Conservation (phyloP, 78 protist species). For the Speleostelium caveatum region DNA sequence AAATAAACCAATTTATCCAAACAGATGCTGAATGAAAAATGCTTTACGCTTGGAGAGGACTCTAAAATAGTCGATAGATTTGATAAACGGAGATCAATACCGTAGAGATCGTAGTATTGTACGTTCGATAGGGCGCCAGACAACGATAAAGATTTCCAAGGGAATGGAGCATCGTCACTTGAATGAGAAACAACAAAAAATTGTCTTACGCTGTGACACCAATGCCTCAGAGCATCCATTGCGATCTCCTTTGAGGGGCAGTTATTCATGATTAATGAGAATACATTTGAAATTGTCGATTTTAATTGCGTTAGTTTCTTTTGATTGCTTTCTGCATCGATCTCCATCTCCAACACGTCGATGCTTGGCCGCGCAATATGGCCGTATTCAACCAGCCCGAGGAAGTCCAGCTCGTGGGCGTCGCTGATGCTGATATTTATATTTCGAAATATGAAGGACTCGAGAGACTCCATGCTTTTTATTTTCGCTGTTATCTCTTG, state of each 20-base stretch:
- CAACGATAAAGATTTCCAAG: neutral
- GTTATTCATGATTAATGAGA: neutral
- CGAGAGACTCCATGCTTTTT: neutral
- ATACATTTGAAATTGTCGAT: slow-evolving; percentile 1
- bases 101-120: neutral
- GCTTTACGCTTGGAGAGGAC: neutral
- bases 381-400: neutral
- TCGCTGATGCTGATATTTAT: neutral
- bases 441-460: neutral
- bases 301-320: neutral
- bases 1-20: slow-evolving; percentile 9
- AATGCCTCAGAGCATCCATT: neutral
- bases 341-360: neutral
- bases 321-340: neutral
- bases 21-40: slow-evolving; percentile 9
- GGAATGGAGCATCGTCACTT: neutral
- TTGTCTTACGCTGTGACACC: neutral
- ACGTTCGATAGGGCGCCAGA: neutral
- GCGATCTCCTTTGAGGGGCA: neutral
- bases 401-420: neutral
- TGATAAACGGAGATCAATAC: neutral
- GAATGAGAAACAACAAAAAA: neutral
- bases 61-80: neutral
- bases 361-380: neutral
- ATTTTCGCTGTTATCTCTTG: neutral